phyloP scores from a whole-genome alignment of 2,329 filamentous ascomycete genomes.

The Cladorrhinum sp. region DNA sequence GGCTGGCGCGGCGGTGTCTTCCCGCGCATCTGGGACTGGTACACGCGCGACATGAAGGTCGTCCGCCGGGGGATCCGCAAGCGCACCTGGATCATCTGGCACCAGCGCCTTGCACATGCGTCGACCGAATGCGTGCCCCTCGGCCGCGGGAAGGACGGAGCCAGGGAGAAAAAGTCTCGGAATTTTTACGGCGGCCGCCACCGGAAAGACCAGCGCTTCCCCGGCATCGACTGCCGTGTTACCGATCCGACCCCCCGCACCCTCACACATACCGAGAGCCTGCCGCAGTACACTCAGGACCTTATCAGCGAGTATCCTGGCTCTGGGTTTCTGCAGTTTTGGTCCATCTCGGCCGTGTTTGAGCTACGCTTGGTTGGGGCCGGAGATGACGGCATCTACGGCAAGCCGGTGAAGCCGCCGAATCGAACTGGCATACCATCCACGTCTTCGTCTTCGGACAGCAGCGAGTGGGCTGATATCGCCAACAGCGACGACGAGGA shows the following conservation, averaged over 20 bases:
- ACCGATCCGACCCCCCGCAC: too few relatives aligned
- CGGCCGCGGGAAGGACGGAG: not conserved
- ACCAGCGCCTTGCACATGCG: not conserved
- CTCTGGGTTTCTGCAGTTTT: slow-evolving; percentile 9
- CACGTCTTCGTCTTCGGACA: too few relatives aligned
- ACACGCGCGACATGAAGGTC: not conserved
- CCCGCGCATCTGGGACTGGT: slow-evolving; percentile 9
- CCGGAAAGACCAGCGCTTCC: not conserved
- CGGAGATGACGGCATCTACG: too few relatives aligned
- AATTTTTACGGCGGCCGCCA: slow-evolving; percentile 6
- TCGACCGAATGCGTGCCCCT: not conserved
- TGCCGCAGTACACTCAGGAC: not conserved
- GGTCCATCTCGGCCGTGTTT: too few relatives aligned
- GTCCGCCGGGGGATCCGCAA: not conserved
- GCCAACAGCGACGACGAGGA: too few relatives aligned
- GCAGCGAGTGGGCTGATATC: too few relatives aligned
- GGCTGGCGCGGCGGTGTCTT: slow-evolving; percentile 4
- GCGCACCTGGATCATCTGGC: slow-evolving; percentile 10
- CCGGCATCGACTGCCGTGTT: not conserved
- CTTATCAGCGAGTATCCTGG: not conserved
- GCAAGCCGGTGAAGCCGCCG: too few relatives aligned
- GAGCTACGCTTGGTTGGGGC: too few relatives aligned
- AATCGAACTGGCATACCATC: too few relatives aligned
- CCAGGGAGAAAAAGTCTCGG: not conserved
- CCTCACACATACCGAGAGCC: not conserved